Evolutionary conservation across 1,139 yeast genomes (phyloP).

Genomic region (Candida sanyaensis): DNA sequence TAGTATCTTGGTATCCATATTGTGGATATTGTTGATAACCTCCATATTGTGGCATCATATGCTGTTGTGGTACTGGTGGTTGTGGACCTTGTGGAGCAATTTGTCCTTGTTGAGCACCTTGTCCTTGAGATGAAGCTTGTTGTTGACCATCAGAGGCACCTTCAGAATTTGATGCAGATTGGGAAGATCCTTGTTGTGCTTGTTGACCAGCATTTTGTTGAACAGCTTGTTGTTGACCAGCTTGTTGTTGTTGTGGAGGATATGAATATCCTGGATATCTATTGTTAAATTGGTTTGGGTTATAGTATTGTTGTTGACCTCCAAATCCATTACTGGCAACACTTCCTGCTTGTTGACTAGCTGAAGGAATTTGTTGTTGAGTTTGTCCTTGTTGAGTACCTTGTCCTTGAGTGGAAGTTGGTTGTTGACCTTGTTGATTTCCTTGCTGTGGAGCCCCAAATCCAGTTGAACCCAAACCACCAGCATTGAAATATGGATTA

Average conservation of each 20-base stretch:
- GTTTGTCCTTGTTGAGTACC: slow-evolving; percentile 8
- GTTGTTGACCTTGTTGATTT: slow-evolving; percentile 8
- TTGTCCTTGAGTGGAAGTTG: slow-evolving; percentile 12
- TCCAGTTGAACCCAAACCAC: slow-evolving; percentile 22
- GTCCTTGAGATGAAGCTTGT: slow-evolving; percentile 13
- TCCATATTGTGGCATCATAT: slow-evolving; percentile 44
- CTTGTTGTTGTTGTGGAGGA: slow-evolving; percentile 28
- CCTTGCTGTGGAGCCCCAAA: slow-evolving; percentile 20
- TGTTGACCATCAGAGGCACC: slow-evolving; percentile 2
- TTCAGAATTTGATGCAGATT: slow-evolving; percentile 10
- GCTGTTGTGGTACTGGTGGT: slow-evolving; percentile 36
- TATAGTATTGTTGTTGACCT: slow-evolving; percentile 28
- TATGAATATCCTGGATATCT: slow-evolving; percentile 42
- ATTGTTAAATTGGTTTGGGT: slow-evolving; percentile 38
- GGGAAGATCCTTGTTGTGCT: slow-evolving; percentile 8
- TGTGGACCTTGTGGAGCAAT: slow-evolving; percentile 20
- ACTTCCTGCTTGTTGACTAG: slow-evolving; percentile 15
- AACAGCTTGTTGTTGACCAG: slow-evolving; percentile 20
- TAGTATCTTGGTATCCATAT: slow-evolving; percentile 49
- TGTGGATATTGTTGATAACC: slow-evolving; percentile 55
- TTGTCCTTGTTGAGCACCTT: slow-evolving; percentile 20
- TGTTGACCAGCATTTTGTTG: slow-evolving; percentile 16
- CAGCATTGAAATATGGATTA: slow-evolving; percentile 40
- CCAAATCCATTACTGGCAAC: slow-evolving; percentile 17
- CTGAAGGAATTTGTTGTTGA: slow-evolving; percentile 5